A percentile compares a stretch with the other conserved stretches of the same genome.
Conservation (phyloP, 75 land plant species). For the Pinus albicaulis region DNA sequence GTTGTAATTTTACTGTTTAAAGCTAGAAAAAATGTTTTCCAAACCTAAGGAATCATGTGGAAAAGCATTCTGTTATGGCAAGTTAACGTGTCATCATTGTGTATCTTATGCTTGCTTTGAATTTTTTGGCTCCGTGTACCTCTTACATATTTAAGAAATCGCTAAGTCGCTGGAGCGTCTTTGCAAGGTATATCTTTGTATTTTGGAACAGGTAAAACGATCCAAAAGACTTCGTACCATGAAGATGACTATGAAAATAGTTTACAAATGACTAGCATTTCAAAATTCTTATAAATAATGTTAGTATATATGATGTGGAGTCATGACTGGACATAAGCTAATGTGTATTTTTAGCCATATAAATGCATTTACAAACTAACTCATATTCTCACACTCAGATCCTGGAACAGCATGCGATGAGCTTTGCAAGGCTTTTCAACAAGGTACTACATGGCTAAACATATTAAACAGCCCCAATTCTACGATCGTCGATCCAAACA, state of each 20-base stretch:
- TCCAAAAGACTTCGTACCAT: no score
- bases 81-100: no score
- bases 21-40: no score
- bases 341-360: background rate
- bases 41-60: no score
- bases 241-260: background rate
- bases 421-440: conserved; percentile 1
- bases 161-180: no score
- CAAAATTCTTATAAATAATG: background rate
- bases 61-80: no score
- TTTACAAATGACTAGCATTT: background rate
- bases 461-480: background rate
- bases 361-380: background rate
- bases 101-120: no score
- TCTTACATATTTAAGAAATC: no score
- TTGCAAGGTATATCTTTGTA: no score
- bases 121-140: no score
- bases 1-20: no score
- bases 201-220: no score
- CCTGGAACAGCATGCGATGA: conserved; percentile 6
- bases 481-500: background rate
- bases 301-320: background rate
- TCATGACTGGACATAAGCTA: background rate
- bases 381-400: conserved; percentile 1
- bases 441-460: background rate